A percentile compares a stretch with the other conserved stretches of the same genome.
phyloP scores from a whole-genome alignment of 495 filamentous ascomycete species.

The Aspergillus olivimuriae region DNA sequence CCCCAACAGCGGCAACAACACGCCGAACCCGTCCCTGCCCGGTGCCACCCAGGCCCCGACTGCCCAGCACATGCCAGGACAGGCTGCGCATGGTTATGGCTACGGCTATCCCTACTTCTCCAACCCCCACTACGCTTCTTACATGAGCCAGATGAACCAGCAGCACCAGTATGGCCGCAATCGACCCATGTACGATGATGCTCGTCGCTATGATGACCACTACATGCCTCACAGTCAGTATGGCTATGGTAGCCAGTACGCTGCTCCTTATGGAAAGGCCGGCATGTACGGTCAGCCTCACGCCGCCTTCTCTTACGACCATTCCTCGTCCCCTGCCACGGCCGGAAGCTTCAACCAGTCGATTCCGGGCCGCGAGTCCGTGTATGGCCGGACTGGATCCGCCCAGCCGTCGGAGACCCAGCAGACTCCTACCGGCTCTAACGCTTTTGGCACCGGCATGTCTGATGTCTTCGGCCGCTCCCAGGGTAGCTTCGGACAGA shows the following conservation, averaged over 20 bases:
- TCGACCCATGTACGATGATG: slow-evolving; percentile 52
- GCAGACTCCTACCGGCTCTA: slow-evolving; percentile 50
- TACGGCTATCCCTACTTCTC: slow-evolving; percentile 76
- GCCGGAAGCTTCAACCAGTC: slow-evolving; percentile 62
- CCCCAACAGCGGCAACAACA: slow-evolving; percentile 79
- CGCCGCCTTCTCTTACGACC: slow-evolving; percentile 76
- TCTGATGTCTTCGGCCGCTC: slow-evolving; percentile 75
- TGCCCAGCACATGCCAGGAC: slow-evolving; percentile 56
- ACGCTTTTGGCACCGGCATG: slow-evolving; percentile 60
- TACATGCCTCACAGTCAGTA: slow-evolving; percentile 55
- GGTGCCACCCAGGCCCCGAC: slow-evolving; percentile 57
- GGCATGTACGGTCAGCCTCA: slow-evolving; percentile 77
- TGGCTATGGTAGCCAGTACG: slow-evolving; percentile 64
- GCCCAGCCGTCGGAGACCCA: slow-evolving; percentile 64
- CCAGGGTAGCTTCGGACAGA: slow-evolving; percentile 61
- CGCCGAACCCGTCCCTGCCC: slow-evolving; percentile 74
- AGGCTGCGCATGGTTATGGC: slow-evolving; percentile 51
- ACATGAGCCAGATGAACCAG: slow-evolving; percentile 65
- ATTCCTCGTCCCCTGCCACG: slow-evolving; percentile 69
- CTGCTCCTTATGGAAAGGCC: slow-evolving; percentile 73
- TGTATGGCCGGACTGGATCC: slow-evolving; percentile 72
- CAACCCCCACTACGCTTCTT: slow-evolving; percentile 71
- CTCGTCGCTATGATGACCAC: slow-evolving; percentile 47
- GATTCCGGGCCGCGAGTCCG: slow-evolving; percentile 62
- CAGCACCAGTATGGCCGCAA: slow-evolving; percentile 43